Percentiles rank a stretch among this genome's conserved stretches.
These are phyloP conservation scores for Crucibulum laeve DNA, from an alignment of 768 basidiomycete genomes.

Conservation along the genomic window DNA sequence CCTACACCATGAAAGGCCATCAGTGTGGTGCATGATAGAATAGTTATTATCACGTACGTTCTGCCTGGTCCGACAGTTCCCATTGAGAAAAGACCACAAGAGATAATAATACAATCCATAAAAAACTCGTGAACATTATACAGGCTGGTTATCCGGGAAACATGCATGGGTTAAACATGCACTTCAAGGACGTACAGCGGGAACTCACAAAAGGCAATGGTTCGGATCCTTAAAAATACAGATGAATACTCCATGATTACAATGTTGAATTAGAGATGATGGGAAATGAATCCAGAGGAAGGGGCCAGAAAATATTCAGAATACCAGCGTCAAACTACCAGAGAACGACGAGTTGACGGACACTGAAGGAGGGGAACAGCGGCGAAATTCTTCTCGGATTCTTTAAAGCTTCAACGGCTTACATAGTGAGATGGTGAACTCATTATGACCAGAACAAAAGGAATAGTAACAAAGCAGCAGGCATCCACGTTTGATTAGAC, in stretches of 20 bases:
- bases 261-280: not conserved
- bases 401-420: not conserved
- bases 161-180: not conserved
- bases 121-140: conserved; percentile 36
- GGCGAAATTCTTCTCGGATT: not conserved
- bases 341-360: not conserved
- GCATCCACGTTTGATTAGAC: no score
- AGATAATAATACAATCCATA: conserved; percentile 42
- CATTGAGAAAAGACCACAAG: conserved; percentile 39
- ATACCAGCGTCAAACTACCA: not conserved
- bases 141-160: conserved; percentile 21
- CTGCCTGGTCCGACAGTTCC: conserved; percentile 32
- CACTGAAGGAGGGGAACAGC: not conserved
- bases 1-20: no score
- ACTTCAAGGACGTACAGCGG: not conserved
- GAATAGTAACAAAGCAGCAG: no score
- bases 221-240: conserved; percentile 15
- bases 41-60: conserved; percentile 27
- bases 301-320: not conserved
- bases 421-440: no score
- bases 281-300: not conserved
- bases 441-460: no score
- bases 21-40: not conserved
- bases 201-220: conserved; percentile 17
- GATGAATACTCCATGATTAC: conserved; percentile 9